Evolutionary conservation across 2,329 filamentous ascomycete species (phyloP).

Genomic region (Arthrobotrys musiformis): DNA sequence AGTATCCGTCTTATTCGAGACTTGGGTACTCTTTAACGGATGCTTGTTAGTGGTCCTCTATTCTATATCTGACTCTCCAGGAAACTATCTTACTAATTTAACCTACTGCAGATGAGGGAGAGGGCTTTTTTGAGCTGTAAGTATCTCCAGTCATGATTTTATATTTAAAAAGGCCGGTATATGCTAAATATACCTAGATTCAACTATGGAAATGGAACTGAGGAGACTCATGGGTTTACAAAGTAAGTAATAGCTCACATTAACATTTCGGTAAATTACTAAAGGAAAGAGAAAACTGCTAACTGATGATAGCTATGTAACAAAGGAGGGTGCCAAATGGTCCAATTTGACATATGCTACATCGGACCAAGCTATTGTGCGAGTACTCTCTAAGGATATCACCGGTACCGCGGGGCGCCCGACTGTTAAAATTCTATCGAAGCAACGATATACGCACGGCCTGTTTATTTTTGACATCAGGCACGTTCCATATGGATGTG

Average conservation of each 20-base stretch:
- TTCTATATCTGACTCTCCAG: background rate
- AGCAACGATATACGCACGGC: slow-evolving; percentile 72
- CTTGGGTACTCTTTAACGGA: slow-evolving; percentile 13
- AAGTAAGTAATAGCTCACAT: background rate
- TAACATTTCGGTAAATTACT: background rate
- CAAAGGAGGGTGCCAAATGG: slow-evolving; percentile 29
- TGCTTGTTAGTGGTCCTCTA: background rate
- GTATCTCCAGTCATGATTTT: background rate
- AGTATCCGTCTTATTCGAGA: slow-evolving; percentile 15
- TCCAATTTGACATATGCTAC: slow-evolving; percentile 38
- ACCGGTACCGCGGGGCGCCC: slow-evolving; percentile 35
- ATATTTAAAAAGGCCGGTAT: background rate
- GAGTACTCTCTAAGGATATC: slow-evolving; percentile 6
- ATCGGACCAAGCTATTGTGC: slow-evolving; percentile 10
- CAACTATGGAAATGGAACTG: slow-evolving; percentile 37
- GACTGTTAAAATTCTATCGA: slow-evolving; percentile 77
- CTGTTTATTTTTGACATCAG: slow-evolving; percentile 77
- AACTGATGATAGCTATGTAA: slow-evolving; percentile 20
- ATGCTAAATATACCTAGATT: background rate
- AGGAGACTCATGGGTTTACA: slow-evolving; percentile 39
- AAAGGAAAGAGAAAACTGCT: background rate
- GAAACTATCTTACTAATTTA: background rate
- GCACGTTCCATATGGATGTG: slow-evolving; percentile 79
- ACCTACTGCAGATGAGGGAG: background rate
- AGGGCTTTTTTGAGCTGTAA: slow-evolving; percentile 1